Conservation (phyloP, 768 basidiomycete species). For the Trametes villosa region DNA sequence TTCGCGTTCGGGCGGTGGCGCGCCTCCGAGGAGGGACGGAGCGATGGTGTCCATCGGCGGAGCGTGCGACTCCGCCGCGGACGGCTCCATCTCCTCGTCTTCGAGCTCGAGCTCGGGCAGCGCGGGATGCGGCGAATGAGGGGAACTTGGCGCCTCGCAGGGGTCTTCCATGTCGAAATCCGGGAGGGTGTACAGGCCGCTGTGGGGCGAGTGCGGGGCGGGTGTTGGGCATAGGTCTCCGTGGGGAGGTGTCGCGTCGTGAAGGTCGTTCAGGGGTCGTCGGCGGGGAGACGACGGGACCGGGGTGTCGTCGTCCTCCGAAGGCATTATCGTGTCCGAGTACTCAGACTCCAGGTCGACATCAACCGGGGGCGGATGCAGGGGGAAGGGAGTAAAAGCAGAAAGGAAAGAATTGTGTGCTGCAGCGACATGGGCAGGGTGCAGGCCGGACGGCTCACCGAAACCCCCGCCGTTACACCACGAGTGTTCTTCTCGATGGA, state of each 20-base stretch:
- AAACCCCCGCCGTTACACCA: neutral
- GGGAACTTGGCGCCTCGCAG: constrained; percentile 19
- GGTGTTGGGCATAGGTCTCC: constrained; percentile 25
- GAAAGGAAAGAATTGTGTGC: constrained; percentile 10
- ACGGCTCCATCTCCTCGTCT: constrained; percentile 9
- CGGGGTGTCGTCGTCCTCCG: constrained; percentile 23
- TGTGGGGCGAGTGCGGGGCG: constrained; percentile 26
- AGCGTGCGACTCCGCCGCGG: neutral
- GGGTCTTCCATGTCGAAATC: constrained; percentile 24
- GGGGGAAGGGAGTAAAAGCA: neutral
- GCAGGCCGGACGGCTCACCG: neutral
- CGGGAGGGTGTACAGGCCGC: constrained; percentile 6
- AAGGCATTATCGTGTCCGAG: constrained; percentile 26
- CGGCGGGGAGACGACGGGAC: constrained; percentile 15
- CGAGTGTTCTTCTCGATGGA: neutral
- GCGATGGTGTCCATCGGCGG: constrained; percentile 26
- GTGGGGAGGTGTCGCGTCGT: constrained; percentile 4
- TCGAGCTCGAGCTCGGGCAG: constrained; percentile 20
- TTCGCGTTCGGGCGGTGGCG: constrained; percentile 14
- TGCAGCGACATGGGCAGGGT: neutral
- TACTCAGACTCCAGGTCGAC: constrained; percentile 23
- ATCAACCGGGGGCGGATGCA: constrained; percentile 14
- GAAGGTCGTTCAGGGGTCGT: constrained; percentile 18
- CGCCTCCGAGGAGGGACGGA: constrained; percentile 25
- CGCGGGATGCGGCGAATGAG: constrained; percentile 25